These are phyloP conservation scores for Xylaria sp. DNA, from an alignment of 2,329 filamentous ascomycete genomes.

Conservation along the genomic window DNA sequence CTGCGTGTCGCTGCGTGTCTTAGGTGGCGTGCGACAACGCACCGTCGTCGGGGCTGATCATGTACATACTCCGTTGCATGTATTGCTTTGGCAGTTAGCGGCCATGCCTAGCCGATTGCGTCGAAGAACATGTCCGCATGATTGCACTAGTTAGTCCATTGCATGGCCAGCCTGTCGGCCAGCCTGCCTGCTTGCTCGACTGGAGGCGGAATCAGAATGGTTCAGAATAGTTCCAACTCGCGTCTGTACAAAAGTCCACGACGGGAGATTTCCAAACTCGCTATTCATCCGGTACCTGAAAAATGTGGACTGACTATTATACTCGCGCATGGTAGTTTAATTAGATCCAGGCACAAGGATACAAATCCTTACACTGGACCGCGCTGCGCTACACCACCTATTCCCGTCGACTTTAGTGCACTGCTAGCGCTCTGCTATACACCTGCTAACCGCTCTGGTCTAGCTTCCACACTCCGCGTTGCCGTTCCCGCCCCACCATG, in stretches of 20 bases:
- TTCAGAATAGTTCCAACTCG: too few relatives aligned
- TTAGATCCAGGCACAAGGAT: neutral
- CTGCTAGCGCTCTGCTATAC: too few relatives aligned
- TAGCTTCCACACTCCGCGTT: slow-evolving; percentile 18
- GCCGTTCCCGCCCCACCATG: slow-evolving; percentile 26
- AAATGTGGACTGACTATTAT: slow-evolving; percentile 9
- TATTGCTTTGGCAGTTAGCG: slow-evolving; percentile 12
- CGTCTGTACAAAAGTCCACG: neutral
- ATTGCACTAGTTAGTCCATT: neutral
- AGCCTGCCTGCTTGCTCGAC: neutral
- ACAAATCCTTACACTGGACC: neutral
- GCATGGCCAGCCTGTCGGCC: neutral
- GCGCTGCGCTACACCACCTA: too few relatives aligned
- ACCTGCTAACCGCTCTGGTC: neutral
- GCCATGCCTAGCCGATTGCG: neutral
- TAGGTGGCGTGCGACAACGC: slow-evolving; percentile 13
- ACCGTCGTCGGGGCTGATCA: slow-evolving; percentile 20
- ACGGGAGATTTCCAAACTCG: neutral
- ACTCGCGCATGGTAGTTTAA: slow-evolving; percentile 16
- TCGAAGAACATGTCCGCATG: neutral
- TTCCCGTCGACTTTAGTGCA: too few relatives aligned
- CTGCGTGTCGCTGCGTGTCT: too few relatives aligned
- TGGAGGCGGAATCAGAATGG: neutral
- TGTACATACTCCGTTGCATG: neutral
- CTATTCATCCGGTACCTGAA: neutral